A percentile compares a stretch with the other conserved stretches of the same genome.
These are phyloP conservation scores for Wickerhamiella siamensis DNA, from an alignment of 805 yeast species.

Conservation along the genomic window DNA sequence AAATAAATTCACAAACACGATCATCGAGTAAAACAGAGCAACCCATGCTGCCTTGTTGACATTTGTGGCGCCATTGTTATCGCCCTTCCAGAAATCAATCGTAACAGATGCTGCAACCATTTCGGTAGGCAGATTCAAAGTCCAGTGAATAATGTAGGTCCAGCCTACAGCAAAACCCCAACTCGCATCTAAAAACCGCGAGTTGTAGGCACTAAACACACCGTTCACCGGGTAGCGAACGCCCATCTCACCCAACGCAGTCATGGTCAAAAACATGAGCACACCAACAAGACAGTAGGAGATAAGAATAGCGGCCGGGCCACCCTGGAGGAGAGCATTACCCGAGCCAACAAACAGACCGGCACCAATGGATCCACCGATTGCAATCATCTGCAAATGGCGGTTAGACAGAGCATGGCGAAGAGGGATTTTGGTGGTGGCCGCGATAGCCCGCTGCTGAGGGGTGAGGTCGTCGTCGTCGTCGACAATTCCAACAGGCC, in stretches of 20 bases:
- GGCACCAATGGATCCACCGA: constrained; percentile 63
- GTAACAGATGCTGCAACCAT: constrained; percentile 47
- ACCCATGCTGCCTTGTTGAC: constrained; percentile 42
- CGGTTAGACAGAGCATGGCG: constrained; percentile 35
- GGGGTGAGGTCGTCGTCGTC: constrained; percentile 21
- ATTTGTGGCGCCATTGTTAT: constrained; percentile 17
- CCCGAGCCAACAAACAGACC: constrained; percentile 63
- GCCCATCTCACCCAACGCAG: constrained; percentile 57
- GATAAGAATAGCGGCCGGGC: constrained; percentile 45
- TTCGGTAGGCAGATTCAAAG: constrained; percentile 50
- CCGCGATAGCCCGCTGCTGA: constrained; percentile 26
- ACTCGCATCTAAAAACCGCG: constrained; percentile 50
- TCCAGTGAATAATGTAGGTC: constrained; percentile 51
- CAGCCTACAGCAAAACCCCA: constrained; percentile 59
- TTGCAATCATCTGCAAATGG: constrained; percentile 58
- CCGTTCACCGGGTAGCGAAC: constrained; percentile 49
- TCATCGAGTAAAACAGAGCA: constrained; percentile 36
- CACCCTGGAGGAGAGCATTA: constrained; percentile 37
- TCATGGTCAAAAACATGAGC: constrained; percentile 47
- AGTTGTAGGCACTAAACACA: constrained; percentile 44
- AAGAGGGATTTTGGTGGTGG: constrained; percentile 32
- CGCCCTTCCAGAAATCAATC: constrained; percentile 42
- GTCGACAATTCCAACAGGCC: constrained; percentile 28
- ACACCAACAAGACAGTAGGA: constrained; percentile 47
- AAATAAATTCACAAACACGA: constrained; percentile 35